Evolutionary conservation across 371 early-diverging fungal genomes (phyloP).

Genomic region (Mortierella sp.): DNA sequence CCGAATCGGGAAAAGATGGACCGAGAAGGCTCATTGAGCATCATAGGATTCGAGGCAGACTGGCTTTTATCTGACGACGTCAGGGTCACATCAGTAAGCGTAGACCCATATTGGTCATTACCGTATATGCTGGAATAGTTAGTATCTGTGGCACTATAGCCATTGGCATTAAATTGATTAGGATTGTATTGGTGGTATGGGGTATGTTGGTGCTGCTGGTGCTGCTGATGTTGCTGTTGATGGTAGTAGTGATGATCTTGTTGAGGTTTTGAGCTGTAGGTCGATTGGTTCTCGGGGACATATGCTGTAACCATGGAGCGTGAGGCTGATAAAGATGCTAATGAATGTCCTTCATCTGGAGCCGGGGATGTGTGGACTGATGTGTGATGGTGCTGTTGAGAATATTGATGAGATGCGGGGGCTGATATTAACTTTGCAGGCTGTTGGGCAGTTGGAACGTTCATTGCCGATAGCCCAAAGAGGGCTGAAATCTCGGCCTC

Average conservation of each 20-base stretch:
- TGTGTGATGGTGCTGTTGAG: slow-evolving; percentile 18
- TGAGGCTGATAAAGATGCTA: neutral
- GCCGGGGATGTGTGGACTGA: slow-evolving; percentile 14
- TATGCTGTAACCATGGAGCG: neutral
- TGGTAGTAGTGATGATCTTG: neutral
- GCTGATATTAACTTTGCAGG: neutral
- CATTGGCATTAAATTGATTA: slow-evolving; percentile 16
- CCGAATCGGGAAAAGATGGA: slow-evolving; percentile 45
- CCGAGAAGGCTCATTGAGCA: slow-evolving; percentile 22
- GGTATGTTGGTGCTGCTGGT: slow-evolving; percentile 15
- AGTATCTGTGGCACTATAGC: slow-evolving; percentile 15
- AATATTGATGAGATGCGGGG: slow-evolving; percentile 8
- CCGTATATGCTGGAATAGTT: slow-evolving; percentile 8
- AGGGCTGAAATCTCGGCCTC: slow-evolving; percentile 50
- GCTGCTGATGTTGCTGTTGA: slow-evolving; percentile 12
- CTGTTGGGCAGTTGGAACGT: slow-evolving; percentile 7
- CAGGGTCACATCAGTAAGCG: neutral
- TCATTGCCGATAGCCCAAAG: slow-evolving; percentile 32
- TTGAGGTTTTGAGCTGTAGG: slow-evolving; percentile 1
- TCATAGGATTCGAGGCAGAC: slow-evolving; percentile 16
- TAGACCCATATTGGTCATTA: neutral
- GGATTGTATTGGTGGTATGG: slow-evolving; percentile 24
- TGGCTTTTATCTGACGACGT: neutral
- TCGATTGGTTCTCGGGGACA: slow-evolving; percentile 3
- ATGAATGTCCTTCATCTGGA: neutral